Base-by-base conservation (phyloP, 2,329 filamentous ascomycete genomes). In the Dothiorella sarmentorum region DNA sequence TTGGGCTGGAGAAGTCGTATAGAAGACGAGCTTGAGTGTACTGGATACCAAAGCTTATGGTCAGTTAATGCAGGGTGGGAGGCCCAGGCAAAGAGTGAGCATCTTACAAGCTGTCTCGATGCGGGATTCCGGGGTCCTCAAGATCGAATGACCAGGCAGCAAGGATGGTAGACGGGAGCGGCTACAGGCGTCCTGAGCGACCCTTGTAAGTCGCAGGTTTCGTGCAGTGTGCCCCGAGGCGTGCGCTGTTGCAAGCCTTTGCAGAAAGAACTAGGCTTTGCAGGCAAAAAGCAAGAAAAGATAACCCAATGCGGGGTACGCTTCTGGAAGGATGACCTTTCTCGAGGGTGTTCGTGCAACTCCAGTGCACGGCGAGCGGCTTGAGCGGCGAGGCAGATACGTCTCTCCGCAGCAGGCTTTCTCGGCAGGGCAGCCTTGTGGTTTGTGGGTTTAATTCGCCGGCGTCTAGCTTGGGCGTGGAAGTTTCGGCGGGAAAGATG, bases 211-310 rank as follows among this genome's bases (percentile, higher is more conserved):
- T 58, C 43, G 56, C 44, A 58, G 56, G 44, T 51, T 49, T 49
- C 56, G 56, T 58, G 56, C 56, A 58, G 56, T 58, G 56, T 58
- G 56, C 43, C 44, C 56, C 56, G 56, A 58, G 56, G 56, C 56
- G 43, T 40, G 56, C 52, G 37, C 40, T 56, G 52, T 56, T 56
- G 40, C 56, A 51, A 58, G 56, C 43, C 56, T 57, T 57, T 47
- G 55, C 42, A 47, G 42, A 37, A 55, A 31, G 17, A 58, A 42
- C 43, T 40, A 49, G 44, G 40, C 44, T 49, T 45, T 49, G 43
- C 56, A 58, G 56, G 35, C 43, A 17, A 58, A 58, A 58, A 51
- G 44, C 43, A 58, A 51, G 31, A 57, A 58, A 47, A 40, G 43
- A 58, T 20, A 51, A 43, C 56, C 56, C 56, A 58, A 58, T 49